Percentiles rank a stretch among this genome's conserved stretches.
Evolutionary conservation across 805 yeast species (phyloP).

Genomic region (Lachancea fermentati): DNA sequence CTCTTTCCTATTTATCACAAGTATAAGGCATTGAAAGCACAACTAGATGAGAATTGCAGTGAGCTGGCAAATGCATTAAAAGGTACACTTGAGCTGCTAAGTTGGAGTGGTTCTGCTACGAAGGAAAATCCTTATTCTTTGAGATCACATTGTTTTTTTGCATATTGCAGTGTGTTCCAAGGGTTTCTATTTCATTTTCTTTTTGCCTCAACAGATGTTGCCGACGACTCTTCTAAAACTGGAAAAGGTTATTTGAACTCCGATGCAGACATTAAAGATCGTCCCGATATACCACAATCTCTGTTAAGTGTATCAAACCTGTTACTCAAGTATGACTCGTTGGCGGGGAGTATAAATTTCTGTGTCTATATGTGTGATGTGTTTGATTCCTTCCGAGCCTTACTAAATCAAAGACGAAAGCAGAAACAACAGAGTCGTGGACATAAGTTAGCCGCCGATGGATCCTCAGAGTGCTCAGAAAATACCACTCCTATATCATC

Average conservation of each 20-base stretch:
- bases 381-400: constrained; percentile 10
- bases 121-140: constrained; percentile 3
- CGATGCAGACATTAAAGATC: not conserved
- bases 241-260: not conserved
- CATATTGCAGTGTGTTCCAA: constrained; percentile 13
- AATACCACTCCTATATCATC: not conserved
- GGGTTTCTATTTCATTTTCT: constrained; percentile 12
- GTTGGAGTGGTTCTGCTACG: constrained; percentile 6
- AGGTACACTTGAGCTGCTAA: constrained; percentile 7
- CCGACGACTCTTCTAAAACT: not conserved
- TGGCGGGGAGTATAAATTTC: constrained; percentile 8
- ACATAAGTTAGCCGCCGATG: not conserved
- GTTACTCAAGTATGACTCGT: constrained; percentile 7
- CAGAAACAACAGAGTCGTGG: not conserved
- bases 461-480: not conserved
- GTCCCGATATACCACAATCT: not conserved
- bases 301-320: constrained; percentile 1
- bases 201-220: constrained; percentile 8
- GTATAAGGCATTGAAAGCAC: constrained; percentile 7
- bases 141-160: constrained; percentile 12
- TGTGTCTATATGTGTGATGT: constrained; percentile 12
- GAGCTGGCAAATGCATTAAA: constrained; percentile 5
- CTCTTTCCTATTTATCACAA: constrained; percentile 10
- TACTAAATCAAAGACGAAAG: constrained; percentile 3
- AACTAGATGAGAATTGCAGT: constrained; percentile 12